Base-by-base conservation (phyloP, 805 yeast species). In the Cyberlindnera galapagoensis region DNA sequence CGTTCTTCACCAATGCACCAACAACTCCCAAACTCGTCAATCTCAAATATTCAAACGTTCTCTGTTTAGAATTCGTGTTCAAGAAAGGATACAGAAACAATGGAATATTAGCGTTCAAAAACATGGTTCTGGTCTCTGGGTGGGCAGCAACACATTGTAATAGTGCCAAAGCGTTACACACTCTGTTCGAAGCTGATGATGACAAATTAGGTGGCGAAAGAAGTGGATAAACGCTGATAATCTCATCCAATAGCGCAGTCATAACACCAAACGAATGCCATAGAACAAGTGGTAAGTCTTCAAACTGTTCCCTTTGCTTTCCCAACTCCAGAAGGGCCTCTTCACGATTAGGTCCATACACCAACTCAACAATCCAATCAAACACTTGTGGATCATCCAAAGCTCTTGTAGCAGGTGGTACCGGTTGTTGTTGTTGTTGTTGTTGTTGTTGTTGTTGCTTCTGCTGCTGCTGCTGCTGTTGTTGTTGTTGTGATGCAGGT, bases 211-310 rank as follows among this genome's bases (percentile, higher is more conserved):
- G 95, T 10, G 97, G 97, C 22, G 84, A 80, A 38, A 90, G 65
- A 50, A 80, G 69, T 9, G 98, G 96, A 56, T 90, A 90, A 6
- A 90, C 95, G 3, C 84, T 71, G 23, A 87, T 79, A 33, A 90
- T 87, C 54, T 90, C 98, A 54, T 85, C 94, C 38, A 90, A 59
- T 23, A 90, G 62, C 14, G 87, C 80, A 3, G 97, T 80, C 94
- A 92, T 87, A 9, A 90, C 97, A 19, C 97, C 98, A 59, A 82
- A 88, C 4, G 96, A 84, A 49, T 90, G 80, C 98, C 98, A 90
- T 37, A 90, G 63, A 5, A 90, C 94, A 24, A 87, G 58, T 1
- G 97, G 97, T 37, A 90, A 67, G 54, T 90, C 97, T 37, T 87
- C 97, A 52, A 84, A 90, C 51, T 86, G 87, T 52, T 90, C 98